Evolutionary conservation across 306 rosid species (phyloP).

Genomic region (Prunus mongolica): DNA sequence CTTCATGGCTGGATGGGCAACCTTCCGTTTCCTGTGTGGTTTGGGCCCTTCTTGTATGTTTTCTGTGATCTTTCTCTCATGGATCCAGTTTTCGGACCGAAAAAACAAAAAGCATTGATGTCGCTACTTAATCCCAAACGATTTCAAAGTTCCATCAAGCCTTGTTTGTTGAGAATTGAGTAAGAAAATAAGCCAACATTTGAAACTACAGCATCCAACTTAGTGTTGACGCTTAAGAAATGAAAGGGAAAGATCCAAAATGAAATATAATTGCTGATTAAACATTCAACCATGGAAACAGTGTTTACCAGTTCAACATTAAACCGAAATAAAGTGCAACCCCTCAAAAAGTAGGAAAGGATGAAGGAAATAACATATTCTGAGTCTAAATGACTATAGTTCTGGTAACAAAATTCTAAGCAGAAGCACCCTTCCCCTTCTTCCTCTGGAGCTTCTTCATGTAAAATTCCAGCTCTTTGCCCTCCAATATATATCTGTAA

Average conservation of each 20-base stretch:
- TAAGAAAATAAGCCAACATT: no score
- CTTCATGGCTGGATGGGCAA: no score
- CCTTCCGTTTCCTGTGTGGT: no score
- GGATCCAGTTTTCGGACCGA: no score
- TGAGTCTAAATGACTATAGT: background rate
- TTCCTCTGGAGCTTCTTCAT: constrained; percentile 36
- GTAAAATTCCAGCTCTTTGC: constrained; percentile 35
- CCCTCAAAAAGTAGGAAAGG: background rate
- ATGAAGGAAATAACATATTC: background rate
- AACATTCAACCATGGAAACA: constrained; percentile 4
- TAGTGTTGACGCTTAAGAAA: no score
- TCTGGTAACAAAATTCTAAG: constrained; percentile 14
- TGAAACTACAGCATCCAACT: no score
- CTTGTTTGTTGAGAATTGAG: no score
- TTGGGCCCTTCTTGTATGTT: no score
- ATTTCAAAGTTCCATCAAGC: no score
- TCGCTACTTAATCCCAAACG: no score
- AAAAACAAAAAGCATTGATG: no score
- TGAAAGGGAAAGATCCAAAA: background rate
- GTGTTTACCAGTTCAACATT: background rate
- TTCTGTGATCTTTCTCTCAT: no score
- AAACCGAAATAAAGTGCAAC: background rate
- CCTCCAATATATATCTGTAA: constrained; percentile 34
- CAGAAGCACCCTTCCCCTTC: constrained; percentile 29
- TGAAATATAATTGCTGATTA: background rate